Evolutionary conservation across 371 early-diverging fungal genomes (phyloP), one percentile per base, ranked within the genome.

Genomic region (Mortierella sp.): DNA sequence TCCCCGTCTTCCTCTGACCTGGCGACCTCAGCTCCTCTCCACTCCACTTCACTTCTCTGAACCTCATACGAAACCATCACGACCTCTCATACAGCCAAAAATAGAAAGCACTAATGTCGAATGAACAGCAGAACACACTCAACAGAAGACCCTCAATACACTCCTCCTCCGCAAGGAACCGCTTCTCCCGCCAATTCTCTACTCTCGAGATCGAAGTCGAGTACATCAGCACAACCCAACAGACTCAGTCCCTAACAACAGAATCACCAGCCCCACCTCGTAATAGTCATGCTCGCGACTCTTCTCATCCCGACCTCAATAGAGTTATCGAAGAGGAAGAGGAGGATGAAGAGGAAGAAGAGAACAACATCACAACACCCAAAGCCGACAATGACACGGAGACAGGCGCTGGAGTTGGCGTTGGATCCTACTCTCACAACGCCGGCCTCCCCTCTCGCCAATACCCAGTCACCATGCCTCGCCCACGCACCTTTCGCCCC

Each of bases 151-250:
- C 82, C 4, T 76, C 76, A 29, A 77, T 72, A n/a, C 77, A 72
- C 24, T 54, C 56, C 18, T 12, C 72, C 24, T 54, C 56, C 18
- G n/a, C 72, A 38, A 54, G 70, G 70, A 58, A 14, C 44, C 48
- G 68, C 77, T 48, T 51, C 82, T 70, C 68, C 27, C 82, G 78
- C 43, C 82, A 58, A 21, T 68, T 56, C 72, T 83, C 80, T 3
- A 80, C 84, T 1, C 51, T 83, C 14, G 80, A 84, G 78, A 84
- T 84, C 70, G 78, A 84, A 54, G 77, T 84, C 48, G 81, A 84
- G 70, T 84, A 84, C 78, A 84, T 84, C 71, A 80, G 81, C 71
- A 56, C 80, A 24, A 70, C 44, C 41, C 79, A 82, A n/a, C 63
- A 29, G 18, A 49, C 7, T 32, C 35, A 38, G 29, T 38, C 11